Evolutionary conservation across 257 asterid species (phyloP).

Genomic region (Prunella vulgaris): DNA sequence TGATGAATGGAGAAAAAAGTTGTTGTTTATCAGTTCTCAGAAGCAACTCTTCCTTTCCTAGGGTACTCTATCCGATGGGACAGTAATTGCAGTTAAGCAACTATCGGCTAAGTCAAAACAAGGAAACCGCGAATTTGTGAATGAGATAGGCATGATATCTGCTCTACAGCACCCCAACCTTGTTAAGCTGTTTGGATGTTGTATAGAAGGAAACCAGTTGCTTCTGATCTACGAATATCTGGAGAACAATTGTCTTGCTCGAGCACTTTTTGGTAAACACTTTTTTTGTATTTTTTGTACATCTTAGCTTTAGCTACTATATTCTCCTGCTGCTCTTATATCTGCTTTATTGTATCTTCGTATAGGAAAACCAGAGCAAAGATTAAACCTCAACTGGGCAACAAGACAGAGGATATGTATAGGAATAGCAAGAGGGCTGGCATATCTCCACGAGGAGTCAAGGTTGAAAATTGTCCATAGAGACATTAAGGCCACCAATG

Average conservation of each 20-base stretch:
- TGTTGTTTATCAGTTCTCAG: neutral
- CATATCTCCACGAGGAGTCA: constrained; percentile 84
- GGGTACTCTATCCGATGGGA: constrained; percentile 59
- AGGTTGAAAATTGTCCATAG: constrained; percentile 78
- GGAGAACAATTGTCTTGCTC: constrained; percentile 77
- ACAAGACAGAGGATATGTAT: constrained; percentile 54
- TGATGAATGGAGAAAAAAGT: neutral
- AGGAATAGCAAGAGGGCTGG: constrained; percentile 73
- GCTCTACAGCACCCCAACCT: constrained; percentile 74
- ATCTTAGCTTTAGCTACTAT: neutral
- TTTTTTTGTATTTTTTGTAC: neutral
- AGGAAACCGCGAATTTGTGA: constrained; percentile 77
- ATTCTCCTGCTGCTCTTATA: constrained; percentile 7
- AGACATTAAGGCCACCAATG: constrained; percentile 79
- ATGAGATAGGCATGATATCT: constrained; percentile 82
- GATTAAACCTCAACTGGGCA: constrained; percentile 54
- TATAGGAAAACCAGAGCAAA: constrained; percentile 51
- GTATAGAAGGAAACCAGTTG: constrained; percentile 68
- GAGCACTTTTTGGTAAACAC: constrained; percentile 67
- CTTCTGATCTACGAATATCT: constrained; percentile 64
- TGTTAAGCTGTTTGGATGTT: constrained; percentile 72
- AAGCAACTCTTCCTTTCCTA: constrained; percentile 11
- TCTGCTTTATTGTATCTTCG: neutral
- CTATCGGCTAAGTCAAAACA: constrained; percentile 79
- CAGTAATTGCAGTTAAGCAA: constrained; percentile 69